A percentile compares a stretch with the other conserved stretches of the same genome.
Conservation (phyloP, 2,329 filamentous ascomycete species). For the Blastomyces gilchristii region DNA sequence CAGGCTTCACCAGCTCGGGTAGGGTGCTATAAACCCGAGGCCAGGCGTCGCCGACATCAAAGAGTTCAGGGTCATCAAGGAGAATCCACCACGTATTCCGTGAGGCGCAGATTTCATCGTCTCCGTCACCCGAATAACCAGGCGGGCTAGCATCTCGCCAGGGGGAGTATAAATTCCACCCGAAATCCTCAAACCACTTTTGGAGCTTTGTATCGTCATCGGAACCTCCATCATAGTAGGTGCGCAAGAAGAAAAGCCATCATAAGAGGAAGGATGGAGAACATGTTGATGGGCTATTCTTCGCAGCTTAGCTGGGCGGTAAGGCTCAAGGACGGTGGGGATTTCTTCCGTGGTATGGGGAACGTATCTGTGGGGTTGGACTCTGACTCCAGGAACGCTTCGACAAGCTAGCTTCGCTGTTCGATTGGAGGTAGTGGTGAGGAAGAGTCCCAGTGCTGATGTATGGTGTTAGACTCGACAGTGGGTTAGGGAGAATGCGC, state of each 20-base stretch:
- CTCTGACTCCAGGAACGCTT: neutral
- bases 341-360: neutral
- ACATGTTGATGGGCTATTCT: neutral
- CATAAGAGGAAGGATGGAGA: neutral
- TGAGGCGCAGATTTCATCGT: neutral
- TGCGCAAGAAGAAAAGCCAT: neutral
- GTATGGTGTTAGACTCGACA: neutral
- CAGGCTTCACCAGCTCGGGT: neutral
- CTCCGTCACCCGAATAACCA: neutral
- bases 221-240: neutral
- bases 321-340: neutral
- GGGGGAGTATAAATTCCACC: neutral
- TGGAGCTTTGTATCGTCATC: neutral
- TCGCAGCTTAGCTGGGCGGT: neutral
- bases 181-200: neutral
- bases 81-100: constrained; percentile 1
- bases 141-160: neutral
- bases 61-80: neutral
- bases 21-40: neutral
- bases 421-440: neutral
- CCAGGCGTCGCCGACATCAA: neutral
- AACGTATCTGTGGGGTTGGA: neutral
- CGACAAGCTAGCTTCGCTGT: neutral
- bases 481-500: neutral
- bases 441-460: neutral